A percentile compares a stretch with the other conserved stretches of the same genome.
Evolutionary conservation across 1,284 basidiomycete genomes (phyloP).

Genomic region (Xerocomus nothofagi): DNA sequence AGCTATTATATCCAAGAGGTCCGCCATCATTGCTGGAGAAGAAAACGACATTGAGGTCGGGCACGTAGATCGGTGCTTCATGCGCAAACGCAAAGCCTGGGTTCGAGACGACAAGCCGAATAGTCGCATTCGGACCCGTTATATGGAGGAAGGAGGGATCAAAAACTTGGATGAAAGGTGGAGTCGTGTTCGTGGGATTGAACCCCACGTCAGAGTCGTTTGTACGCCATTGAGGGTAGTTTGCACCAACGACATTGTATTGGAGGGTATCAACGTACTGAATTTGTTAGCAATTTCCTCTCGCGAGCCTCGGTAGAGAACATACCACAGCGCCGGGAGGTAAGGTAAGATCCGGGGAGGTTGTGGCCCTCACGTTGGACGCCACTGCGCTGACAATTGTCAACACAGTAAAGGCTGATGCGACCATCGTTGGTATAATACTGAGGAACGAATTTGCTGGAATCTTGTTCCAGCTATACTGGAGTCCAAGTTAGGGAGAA

Average conservation of each 20-base stretch:
- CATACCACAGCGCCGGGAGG: slow-evolving; percentile 21
- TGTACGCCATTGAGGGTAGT: slow-evolving; percentile 36
- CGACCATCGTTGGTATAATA: not conserved
- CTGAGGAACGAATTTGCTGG: not conserved
- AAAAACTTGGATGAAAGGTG: slow-evolving; percentile 73
- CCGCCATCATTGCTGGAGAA: slow-evolving; percentile 51
- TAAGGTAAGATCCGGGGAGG: not conserved
- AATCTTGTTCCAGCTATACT: not conserved
- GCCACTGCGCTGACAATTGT: not conserved
- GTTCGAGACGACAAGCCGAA: slow-evolving; percentile 58
- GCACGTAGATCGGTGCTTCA: slow-evolving; percentile 68
- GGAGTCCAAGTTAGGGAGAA: not conserved
- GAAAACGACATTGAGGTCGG: slow-evolving; percentile 59
- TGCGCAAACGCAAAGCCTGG: slow-evolving; percentile 68
- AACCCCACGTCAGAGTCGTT: slow-evolving; percentile 41
- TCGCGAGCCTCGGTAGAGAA: not conserved
- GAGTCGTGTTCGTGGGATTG: slow-evolving; percentile 45
- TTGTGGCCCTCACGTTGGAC: not conserved
- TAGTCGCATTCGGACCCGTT: slow-evolving; percentile 57
- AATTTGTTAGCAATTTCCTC: slow-evolving; percentile 40
- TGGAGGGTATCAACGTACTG: slow-evolving; percentile 44
- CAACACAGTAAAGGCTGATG: not conserved
- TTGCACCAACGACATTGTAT: slow-evolving; percentile 45
- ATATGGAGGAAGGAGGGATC: slow-evolving; percentile 58
- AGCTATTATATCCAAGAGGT: slow-evolving; percentile 38